Base-by-base conservation (phyloP, 805 yeast genomes). In the Saccharomycopsis fermentans region DNA sequence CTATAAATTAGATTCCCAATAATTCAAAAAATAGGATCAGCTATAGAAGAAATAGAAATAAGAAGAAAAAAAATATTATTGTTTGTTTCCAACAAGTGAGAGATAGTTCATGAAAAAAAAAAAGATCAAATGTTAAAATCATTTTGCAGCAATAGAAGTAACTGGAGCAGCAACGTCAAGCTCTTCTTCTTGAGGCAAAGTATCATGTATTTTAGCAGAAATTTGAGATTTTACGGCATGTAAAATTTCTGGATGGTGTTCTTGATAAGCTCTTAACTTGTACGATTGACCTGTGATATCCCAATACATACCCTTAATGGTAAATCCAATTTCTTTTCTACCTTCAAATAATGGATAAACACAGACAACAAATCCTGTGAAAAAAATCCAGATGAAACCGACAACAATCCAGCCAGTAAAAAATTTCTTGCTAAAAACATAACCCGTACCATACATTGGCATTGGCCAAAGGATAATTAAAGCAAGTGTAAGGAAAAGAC, bases 161-260 rank as follows among this genome's bases (percentile, higher is more conserved):
- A 84, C 90, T 63, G 99, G 99, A 71, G 99, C 97, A 68, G 97
- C 96, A 62, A 90, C 94, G 70, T 99, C 94, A 73, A 94, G 99
- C 59, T 98, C 98, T 75, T 94, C 99, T 64, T 92, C 98, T 39
- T 81, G 29, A 3, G 43, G 35, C 12, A 14, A 40, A 12, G 29
- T 34, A 16, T 58, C 57, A 35, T 60, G 63, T n/a, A 60, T 55
- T 37, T 55, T 60, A n/a, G 63, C 63, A 12, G 61, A 58, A 32
- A 85, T 76, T 73, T 85, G 90, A 36, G 84, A 78, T 66, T 77
- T 77, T n/a, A 86, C 87, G 34, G 82, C 87, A 66, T 87, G 94
- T 61, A 89, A 69, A 62, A 83, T 75, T 64, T 87, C 92, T 1
- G 94, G 94, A 65, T 88, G 81, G 3, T 72, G 73, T 21, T 76